Base-by-base conservation (phyloP, 768 basidiomycete genomes). In the Hygrophorus pudorinus region DNA sequence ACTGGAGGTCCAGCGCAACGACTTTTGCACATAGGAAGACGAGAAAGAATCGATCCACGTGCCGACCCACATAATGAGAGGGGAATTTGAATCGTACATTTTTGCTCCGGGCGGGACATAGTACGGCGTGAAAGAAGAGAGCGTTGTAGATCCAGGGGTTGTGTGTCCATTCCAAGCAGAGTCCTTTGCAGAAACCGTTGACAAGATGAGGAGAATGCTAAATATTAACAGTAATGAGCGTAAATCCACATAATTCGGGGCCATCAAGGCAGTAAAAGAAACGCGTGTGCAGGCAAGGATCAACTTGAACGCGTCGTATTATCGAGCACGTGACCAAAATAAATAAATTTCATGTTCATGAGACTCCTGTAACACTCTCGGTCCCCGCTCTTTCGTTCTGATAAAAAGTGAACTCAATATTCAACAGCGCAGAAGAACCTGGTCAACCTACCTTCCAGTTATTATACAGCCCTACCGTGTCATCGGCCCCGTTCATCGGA, bases 381-480 rank as follows among this genome's bases (percentile, higher is more conserved):
- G 3, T 13, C 2, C 32, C 21, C 35, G 32, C 42, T 21, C 31
- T 44, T 29, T 41, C 40, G 18, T 30, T 29, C 40, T 41, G 40
- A 14, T 9, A 6, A 31, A 6, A 4, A 14, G 43, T 41, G 39
- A 40, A 35, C 45, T 46, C 50, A 42, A 38, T 34, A 31, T 44
- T 46, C 20, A 39, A 44, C 43, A 42, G 21, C 17, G 45, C 34
- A 50, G 35, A 42, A 17, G 11, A 14, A 27, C 18, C 16, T 11
- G 27, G 18, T 50, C 49, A 57, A 20, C 42, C 53, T 18, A 56
- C 56, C 48, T 75, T 72, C 72, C 76, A 85, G 37, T 73, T 72
- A 56, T 90, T 89, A 60, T 88, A 79, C 53, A 90, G 62, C 32
- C 87, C 87, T 51, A 90, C 77, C 1, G 78, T 87, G 56, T 82